A percentile compares a stretch with the other conserved stretches of the same genome.
Conservation (phyloP, 768 basidiomycete species). For the Mycena crocata region DNA sequence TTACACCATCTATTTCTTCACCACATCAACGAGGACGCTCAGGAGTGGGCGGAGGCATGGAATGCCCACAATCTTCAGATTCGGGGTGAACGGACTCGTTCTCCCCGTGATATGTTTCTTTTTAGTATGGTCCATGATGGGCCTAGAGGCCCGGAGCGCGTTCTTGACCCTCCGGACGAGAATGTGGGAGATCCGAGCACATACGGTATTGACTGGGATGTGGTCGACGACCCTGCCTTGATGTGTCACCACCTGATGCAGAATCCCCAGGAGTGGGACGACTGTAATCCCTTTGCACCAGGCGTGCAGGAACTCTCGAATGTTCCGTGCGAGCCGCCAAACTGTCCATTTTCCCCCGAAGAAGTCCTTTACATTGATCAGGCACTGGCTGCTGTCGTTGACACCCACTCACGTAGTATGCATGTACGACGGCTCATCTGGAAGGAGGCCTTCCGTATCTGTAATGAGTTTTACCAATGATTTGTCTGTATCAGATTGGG, state of each 20-base stretch:
- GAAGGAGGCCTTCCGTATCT: neutral
- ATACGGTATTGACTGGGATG: constrained; percentile 25
- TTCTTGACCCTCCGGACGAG: neutral
- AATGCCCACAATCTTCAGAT: constrained; percentile 1
- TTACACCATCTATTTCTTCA: constrained; percentile 50
- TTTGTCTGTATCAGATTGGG: too few species aligned
- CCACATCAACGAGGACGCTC: constrained; percentile 44
- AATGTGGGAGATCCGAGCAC: neutral
- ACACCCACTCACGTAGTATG: neutral
- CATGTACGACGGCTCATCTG: neutral
- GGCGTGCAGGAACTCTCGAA: neutral
- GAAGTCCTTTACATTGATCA: neutral
- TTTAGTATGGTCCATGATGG: constrained; percentile 18
- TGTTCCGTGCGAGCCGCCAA: neutral
- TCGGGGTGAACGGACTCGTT: neutral
- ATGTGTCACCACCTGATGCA: neutral
- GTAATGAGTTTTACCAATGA: neutral
- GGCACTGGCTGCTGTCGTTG: neutral
- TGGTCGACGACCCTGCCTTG: neutral
- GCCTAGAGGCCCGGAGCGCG: constrained; percentile 20
- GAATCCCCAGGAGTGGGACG: constrained; percentile 7
- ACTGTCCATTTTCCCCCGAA: neutral
- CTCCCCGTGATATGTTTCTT: too few species aligned
- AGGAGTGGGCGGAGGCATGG: constrained; percentile 44
- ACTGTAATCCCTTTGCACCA: neutral